Evolutionary conservation across 148 eudicot genomes (phyloP), one percentile per base, ranked within the genome.

Genomic region (Rhododendron ferrugineum): DNA sequence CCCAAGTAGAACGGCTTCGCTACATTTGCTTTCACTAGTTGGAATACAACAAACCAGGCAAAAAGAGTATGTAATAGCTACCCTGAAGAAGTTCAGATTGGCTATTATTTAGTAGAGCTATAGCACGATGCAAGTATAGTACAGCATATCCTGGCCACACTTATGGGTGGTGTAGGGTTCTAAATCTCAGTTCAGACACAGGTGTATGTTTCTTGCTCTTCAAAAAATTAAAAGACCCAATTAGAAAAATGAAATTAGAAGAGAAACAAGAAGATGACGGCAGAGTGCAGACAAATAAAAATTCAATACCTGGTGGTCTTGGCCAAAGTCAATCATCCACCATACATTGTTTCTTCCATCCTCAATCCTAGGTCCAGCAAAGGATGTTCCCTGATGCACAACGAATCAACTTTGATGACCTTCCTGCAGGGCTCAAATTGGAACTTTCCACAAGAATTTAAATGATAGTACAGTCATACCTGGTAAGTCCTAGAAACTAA

Each of bases 291-390:
- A 58, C 23, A 74, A 78, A 60, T 11, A 26, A 46, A 37, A 47
- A 46, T 32, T 36, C 20, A 42, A 76, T 30, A 94, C 98, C 98
- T 94, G 99, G 89, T 95, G 99, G 82, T 93, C 93, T 84, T 88
- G 88, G 73, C 98, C 98, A 60, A 93, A 44, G 83, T 96, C 98
- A 49, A 96, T 90, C 92, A 94, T 95, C 99, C 99, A 96, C 99
- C 99, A 95, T 2, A 97, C 88, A 82, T 92, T 86, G 49, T 91
- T 92, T 86, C 83, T 88, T 83, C 99, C 96, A 66, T 94, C 93
- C 84, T 96, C 99, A 64, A 93, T 85, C 70, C 95, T 92, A 82
- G 97, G 92, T 70, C 98, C 99, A 81, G 97, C 90, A 85, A 93
- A 93, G 3, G 97, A 95, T 28, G 97, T 95, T 36, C 97, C 99